Base-by-base conservation (phyloP, 371 early-diverging fungal genomes). In the Mortierella sp. region DNA sequence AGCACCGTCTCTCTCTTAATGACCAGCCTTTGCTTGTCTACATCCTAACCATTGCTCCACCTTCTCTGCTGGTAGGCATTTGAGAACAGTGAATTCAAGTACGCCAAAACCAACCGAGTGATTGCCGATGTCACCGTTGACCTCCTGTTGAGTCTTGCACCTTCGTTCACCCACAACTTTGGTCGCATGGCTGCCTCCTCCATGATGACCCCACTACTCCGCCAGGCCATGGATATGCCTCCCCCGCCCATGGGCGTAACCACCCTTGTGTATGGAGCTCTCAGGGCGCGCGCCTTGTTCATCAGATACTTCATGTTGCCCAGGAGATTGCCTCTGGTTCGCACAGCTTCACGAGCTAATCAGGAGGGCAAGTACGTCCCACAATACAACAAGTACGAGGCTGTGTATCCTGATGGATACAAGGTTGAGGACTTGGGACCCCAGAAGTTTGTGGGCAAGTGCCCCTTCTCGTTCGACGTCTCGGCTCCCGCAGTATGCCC, bases 371-470 rank as follows among this genome's bases (percentile, higher is more conserved):
- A 51, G 12, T 81, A 79, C 49, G 74, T 79, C 6, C 76, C 81
- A 0, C 24, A 17, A 0, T 81, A 52, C 55, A 37, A 79, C 60
- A 40, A 79, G 44, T 80, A 71, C 27, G 55, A 47, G 44, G 29
- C 60, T 45, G 63, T 78, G 1, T 80, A 80, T 41, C 63, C 79
- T 10, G 52, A 79, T 41, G 83, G 83, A 0, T 83, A 83, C 24
- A 60, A 62, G 19, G 65, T 80, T 28, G 61, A 71, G 17, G 83
- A 81, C 39, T 43, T 83, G 2, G 83, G 83, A 10, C 83, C 83
- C 1, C 66, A 66, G 1, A 79, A 79, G 59, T 74, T 70, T 19
- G n/a, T 63, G 37, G 68, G 68, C 41, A 74, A 74, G 48, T 63
- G 68, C 21, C 76, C 76, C 0, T 48, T 55, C 39, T 60, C 67